Evolutionary conservation across 345 rosid genomes (phyloP), one percentile per base, ranked within the genome.

Genomic region (Citropsis articulata): DNA sequence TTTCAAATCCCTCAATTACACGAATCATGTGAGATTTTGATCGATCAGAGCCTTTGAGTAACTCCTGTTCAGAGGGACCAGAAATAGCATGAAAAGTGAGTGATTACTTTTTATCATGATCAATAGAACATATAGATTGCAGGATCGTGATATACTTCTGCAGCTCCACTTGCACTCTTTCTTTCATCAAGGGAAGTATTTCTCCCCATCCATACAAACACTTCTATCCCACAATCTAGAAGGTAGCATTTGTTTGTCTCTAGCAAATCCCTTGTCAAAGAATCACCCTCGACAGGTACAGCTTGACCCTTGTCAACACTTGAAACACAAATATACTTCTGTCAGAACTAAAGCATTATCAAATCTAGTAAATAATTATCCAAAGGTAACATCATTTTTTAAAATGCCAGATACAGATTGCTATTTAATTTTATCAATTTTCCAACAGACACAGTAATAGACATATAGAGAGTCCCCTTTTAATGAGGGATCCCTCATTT

Each of bases 171-270:
- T 40, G 97, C 94, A 73, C 71, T 88, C 91, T 97, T 94, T 79
- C 99, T 89, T 79, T 91, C 93, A 36, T 93, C 94, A 56, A 94
- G 93, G 82, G 97, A 85, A 69, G 96, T 91, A 81, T 24, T 91
- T 83, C 93, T 82, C 50, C 99, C 99, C 93, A 91, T 97, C 99
- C 99, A 97, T 66, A 91, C 92, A 78, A 90, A 97, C 81, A 97
- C 77, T 87, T 97, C 97, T 19, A 83, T 30, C 79, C 98, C 97
- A 72, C 93, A 90, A 77, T 94, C 99, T 9, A 97, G 91, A 76
- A 93, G 86, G 84, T 89, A 94, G 81, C 98, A 97, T 76, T 84
- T 93, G 81, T 83, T 88, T 82, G 98, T 93, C 75, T 92, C 89
- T 66, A 97, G 80, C 80, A 93, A 85, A 75, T 91, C 94, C 81